These are phyloP conservation scores for Agrostemma githago DNA, from an alignment of 148 eudicot genomes.

Conservation along the genomic window DNA sequence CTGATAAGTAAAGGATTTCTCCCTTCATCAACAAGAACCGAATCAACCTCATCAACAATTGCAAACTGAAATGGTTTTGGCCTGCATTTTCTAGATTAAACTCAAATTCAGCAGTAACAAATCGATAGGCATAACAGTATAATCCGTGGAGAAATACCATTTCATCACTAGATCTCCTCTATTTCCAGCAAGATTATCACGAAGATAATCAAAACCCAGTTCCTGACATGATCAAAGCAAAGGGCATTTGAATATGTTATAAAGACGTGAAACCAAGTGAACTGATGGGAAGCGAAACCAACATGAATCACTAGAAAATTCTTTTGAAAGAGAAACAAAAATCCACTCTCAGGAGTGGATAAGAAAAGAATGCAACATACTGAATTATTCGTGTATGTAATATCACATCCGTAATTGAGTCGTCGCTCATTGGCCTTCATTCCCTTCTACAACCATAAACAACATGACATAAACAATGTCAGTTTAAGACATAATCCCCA, in stretches of 20 bases:
- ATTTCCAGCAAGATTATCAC: slow-evolving; percentile 83
- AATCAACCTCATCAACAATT: slow-evolving; percentile 97
- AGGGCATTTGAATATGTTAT: slow-evolving; percentile 4
- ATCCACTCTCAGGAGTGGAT: slow-evolving; percentile 7
- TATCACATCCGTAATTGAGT: slow-evolving; percentile 78
- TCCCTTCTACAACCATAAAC: slow-evolving; percentile 50
- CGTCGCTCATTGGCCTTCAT: slow-evolving; percentile 75
- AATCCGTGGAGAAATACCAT: slow-evolving; percentile 48
- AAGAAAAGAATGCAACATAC: slow-evolving; percentile 37
- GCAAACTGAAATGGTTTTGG: slow-evolving; percentile 99
- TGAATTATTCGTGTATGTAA: slow-evolving; percentile 92
- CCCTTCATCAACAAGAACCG: slow-evolving; percentile 97
- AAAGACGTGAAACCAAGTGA: slow-evolving; percentile 1
- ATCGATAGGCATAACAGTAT: not conserved
- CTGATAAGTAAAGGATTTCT: slow-evolving; percentile 93
- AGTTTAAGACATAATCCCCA: not conserved
- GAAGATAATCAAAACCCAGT: slow-evolving; percentile 98
- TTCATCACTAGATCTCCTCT: slow-evolving; percentile 83
- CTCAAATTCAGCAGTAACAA: slow-evolving; percentile 5
- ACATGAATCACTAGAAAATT: slow-evolving; percentile 15
- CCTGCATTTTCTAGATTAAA: slow-evolving; percentile 46
- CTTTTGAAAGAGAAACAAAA: not conserved
- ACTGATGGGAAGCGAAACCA: not conserved
- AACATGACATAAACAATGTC: slow-evolving; percentile 10
- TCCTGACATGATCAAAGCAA: slow-evolving; percentile 46